Conservation (phyloP, 208 protist species). For the Trichomonas tenax region DNA sequence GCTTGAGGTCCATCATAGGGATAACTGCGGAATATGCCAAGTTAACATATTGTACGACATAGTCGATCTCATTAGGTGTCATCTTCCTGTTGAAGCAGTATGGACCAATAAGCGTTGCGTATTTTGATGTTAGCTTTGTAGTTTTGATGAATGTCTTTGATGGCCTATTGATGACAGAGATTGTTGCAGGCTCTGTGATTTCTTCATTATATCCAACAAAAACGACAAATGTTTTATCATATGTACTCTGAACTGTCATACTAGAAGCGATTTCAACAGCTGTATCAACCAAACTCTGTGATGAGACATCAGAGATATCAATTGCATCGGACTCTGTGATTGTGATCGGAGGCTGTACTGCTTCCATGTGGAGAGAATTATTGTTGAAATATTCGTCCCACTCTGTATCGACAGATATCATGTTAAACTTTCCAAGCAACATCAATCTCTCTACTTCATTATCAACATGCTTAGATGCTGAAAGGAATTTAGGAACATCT, state of each 20-base stretch:
- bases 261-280: background rate
- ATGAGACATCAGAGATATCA: background rate
- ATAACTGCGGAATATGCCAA: background rate
- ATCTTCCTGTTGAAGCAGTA: background rate
- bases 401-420: background rate
- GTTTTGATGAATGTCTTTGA: background rate
- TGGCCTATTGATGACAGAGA: background rate
- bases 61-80: background rate
- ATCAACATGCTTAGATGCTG: background rate
- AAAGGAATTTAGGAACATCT: background rate
- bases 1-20: background rate
- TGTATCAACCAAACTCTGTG: background rate
- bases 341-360: background rate
- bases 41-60: background rate
- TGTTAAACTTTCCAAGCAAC: background rate
- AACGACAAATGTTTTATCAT: background rate
- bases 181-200: background rate
- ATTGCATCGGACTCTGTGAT: background rate
- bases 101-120: background rate
- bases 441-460: background rate
- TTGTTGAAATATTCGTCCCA: background rate
- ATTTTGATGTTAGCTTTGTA: background rate
- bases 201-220: background rate
- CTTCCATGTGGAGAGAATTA: background rate
- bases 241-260: background rate